Evolutionary conservation across 2,329 filamentous ascomycete genomes (phyloP).

Genomic region (Hymenoscyphus infarciens): DNA sequence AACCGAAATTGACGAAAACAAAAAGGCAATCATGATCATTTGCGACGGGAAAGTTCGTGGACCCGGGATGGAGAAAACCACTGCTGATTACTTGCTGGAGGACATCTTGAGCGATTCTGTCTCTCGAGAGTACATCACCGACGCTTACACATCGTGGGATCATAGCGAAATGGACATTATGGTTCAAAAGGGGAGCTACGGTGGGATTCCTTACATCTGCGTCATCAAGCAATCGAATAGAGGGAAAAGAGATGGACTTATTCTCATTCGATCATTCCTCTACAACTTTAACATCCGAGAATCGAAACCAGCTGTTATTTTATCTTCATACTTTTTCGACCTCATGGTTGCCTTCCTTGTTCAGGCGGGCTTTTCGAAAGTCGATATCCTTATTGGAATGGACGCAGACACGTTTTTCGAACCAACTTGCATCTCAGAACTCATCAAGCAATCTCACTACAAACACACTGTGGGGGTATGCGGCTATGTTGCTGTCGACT

Average conservation of each 20-base stretch:
- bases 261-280: constrained; percentile 47
- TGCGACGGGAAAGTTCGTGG: constrained; percentile 47
- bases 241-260: constrained; percentile 48
- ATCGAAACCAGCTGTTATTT: constrained; percentile 43
- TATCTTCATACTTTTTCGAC: constrained; percentile 43
- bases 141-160: constrained; percentile 43
- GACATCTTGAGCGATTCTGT: constrained; percentile 41
- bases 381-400: constrained; percentile 46
- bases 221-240: constrained; percentile 49
- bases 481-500: constrained; percentile 47
- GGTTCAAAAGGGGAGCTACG: constrained; percentile 43
- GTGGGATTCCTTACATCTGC: constrained; percentile 45
- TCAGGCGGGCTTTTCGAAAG: constrained; percentile 37
- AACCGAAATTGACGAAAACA: constrained; percentile 41
- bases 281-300: constrained; percentile 46
- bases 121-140: constrained; percentile 22
- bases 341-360: constrained; percentile 34
- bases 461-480: constrained; percentile 46
- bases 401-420: constrained; percentile 48
- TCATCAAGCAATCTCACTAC: constrained; percentile 42
- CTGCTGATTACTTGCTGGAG: constrained; percentile 45
- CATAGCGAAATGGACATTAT: constrained; percentile 46
- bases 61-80: constrained; percentile 46
- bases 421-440: constrained; percentile 42
- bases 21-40: constrained; percentile 44